These are phyloP conservation scores for Azolla pinnata DNA, from an alignment of 75 land plant species.

Conservation along the genomic window DNA sequence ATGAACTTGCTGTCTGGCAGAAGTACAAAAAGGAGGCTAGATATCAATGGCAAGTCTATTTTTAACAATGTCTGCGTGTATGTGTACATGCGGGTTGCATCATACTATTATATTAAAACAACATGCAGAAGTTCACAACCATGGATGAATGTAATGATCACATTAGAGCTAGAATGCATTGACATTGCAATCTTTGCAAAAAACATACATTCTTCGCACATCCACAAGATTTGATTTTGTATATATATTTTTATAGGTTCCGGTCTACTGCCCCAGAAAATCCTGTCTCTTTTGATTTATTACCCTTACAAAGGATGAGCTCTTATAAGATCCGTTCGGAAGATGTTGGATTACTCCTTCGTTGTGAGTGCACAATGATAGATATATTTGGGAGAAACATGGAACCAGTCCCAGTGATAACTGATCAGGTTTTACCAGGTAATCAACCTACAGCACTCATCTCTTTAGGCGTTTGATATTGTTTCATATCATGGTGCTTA, in stretches of 20 bases:
- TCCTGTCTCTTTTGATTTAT: slow-evolving; percentile 37
- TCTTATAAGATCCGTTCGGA: slow-evolving; percentile 72
- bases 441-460: not conserved
- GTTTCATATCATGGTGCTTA: not conserved
- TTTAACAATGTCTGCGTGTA: not conserved
- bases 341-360: slow-evolving; percentile 66
- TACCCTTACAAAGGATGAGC: slow-evolving; percentile 50
- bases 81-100: too few species aligned
- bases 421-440: slow-evolving; percentile 60
- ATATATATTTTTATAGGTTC: slow-evolving; percentile 30
- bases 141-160: too few species aligned
- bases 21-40: slow-evolving; percentile 72
- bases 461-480: not conserved
- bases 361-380: slow-evolving; percentile 69
- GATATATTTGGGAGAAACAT: slow-evolving; percentile 80
- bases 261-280: slow-evolving; percentile 31
- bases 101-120: too few species aligned
- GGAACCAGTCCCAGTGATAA: slow-evolving; percentile 47
- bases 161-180: too few species aligned
- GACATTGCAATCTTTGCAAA: too few species aligned
- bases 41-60: slow-evolving; percentile 64
- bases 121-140: too few species aligned
- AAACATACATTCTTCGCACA: too few species aligned
- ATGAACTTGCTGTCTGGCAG: slow-evolving; percentile 62
- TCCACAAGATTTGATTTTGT: not conserved